A percentile compares a stretch with the other conserved stretches of the same genome.
These are phyloP conservation scores for Ocimum tenuiflorum DNA, from an alignment of 257 asterid species.

Conservation along the genomic window DNA sequence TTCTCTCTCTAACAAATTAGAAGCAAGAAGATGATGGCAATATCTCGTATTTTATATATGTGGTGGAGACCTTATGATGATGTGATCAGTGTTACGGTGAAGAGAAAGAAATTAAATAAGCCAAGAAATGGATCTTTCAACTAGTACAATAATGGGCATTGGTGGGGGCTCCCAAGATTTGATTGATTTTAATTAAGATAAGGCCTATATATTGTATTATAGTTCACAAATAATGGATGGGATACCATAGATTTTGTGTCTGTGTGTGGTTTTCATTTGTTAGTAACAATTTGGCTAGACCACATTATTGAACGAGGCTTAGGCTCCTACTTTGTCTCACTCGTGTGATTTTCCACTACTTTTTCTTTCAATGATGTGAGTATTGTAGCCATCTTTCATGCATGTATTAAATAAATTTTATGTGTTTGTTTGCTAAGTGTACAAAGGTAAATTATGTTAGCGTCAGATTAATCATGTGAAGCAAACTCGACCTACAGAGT, in stretches of 20 bases:
- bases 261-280: not conserved
- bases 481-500: too few species aligned
- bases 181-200: conserved; percentile 15
- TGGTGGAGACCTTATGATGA: not conserved
- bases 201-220: not conserved
- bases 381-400: too few species aligned
- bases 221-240: not conserved
- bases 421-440: too few species aligned
- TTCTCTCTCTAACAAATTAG: not conserved
- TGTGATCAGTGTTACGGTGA: not conserved
- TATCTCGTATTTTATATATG: not conserved
- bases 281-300: not conserved
- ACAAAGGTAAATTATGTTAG: too few species aligned
- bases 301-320: not conserved
- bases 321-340: conserved; percentile 1
- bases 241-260: not conserved
- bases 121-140: conserved; percentile 11
- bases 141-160: conserved; percentile 7
- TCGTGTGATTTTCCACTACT: not conserved
- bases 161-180: conserved; percentile 23
- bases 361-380: too few species aligned
- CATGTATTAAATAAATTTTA: too few species aligned
- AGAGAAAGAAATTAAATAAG: not conserved
- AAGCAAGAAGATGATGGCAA: not conserved
- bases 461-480: too few species aligned